phyloP scores from a whole-genome alignment of 2,329 filamentous ascomycete genomes.

The Xylaria polymorpha region DNA sequence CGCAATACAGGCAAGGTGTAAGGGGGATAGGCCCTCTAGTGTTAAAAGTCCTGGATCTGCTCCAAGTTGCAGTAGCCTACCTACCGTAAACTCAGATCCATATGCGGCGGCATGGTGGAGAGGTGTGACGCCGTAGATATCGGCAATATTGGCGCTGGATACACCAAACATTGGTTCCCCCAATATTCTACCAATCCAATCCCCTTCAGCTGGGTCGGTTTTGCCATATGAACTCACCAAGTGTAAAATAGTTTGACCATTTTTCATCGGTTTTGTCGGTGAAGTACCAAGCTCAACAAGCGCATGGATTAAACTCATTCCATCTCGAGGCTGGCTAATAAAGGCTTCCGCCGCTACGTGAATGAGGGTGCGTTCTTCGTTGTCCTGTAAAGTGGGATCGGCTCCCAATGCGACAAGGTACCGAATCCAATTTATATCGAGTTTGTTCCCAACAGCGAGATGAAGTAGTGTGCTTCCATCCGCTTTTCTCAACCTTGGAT shows the following conservation, averaged over 20 bases:
- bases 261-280: neutral
- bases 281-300: conserved; percentile 8
- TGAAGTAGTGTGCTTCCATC: conserved; percentile 13
- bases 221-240: neutral
- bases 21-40: conserved; percentile 1
- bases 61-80: conserved; percentile 4
- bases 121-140: conserved; percentile 4
- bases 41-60: conserved; percentile 7
- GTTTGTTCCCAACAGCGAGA: neutral
- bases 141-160: neutral
- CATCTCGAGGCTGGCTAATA: neutral
- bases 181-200: conserved; percentile 13
- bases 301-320: neutral
- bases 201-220: neutral
- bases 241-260: conserved; percentile 4
- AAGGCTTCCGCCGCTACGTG: conserved; percentile 1
- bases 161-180: conserved; percentile 9
- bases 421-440: conserved; percentile 1
- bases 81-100: neutral
- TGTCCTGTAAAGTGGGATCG: conserved; percentile 2
- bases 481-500: neutral
- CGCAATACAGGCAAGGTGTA: conserved; percentile 13
- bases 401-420: neutral
- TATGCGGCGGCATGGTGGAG: conserved; percentile 2
- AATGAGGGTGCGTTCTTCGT: conserved; percentile 1